Evolutionary conservation across 2,329 filamentous ascomycete species (phyloP), one percentile per base, ranked within the genome.

Genomic region (Clathrospora elynae): DNA sequence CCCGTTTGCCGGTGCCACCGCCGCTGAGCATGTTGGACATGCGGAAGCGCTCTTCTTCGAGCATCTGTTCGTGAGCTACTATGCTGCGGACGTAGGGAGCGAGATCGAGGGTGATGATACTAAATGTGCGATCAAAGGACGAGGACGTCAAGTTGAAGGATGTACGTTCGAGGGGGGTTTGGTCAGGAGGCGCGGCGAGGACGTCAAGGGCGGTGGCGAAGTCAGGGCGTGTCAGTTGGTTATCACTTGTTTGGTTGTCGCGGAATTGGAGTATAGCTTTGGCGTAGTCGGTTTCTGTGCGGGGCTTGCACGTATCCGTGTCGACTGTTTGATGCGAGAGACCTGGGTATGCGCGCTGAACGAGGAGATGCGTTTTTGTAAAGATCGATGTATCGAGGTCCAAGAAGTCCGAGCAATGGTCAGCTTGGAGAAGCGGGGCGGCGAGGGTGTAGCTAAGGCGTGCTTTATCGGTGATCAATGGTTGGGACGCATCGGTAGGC

Each of bases 21-120:
- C 84, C 80, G 37, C 80, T 82, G 9, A 88, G 70, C 1, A 90
- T 67, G 39, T 76, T 82, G 52, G 82, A 83, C 7, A 88, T 69
- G 12, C 79, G 78, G 6, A 81, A 66, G 8, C 89, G 81, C 51
- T 89, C 82, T 48, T 82, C 75, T 59, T 90, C 86, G 1, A 93
- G 78, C 1, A 77, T 78, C 13, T 83, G 74, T 57, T 97, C 92
- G 62, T 86, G 87, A 0, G 84, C 78, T 2, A 92, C 84, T 46
- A 99, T 97, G 24, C 80, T 78, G 8, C 95, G 87, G n/a, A 97
- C 81, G 66, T 89, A 97, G 0, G 95, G 93, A 0, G 90, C 91
- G 2, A 97, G 76, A 51, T 99, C 93, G 9, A 85, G 73, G 0
- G 81, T 78, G 20, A 96, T 82, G 13, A 85, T 75, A 0, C 70